phyloP scores from a whole-genome alignment of 2,329 filamentous ascomycete species.

The Botrytis galanthina region DNA sequence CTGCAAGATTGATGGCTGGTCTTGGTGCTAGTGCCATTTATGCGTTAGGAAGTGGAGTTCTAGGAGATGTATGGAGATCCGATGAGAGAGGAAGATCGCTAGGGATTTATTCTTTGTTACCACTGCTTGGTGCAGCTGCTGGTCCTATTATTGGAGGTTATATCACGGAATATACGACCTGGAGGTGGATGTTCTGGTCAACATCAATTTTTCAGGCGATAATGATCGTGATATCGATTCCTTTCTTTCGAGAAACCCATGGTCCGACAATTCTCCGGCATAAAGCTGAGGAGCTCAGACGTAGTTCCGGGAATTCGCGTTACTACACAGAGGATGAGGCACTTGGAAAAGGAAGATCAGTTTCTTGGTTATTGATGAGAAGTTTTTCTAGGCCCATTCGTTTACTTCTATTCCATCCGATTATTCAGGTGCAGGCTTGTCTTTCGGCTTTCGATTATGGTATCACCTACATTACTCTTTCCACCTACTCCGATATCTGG shows the following conservation, averaged over 20 bases:
- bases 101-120: conserved; percentile 37
- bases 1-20: conserved; percentile 47
- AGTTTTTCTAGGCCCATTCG: neutral
- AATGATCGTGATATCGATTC: conserved; percentile 43
- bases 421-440: neutral
- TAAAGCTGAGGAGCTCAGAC: neutral
- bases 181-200: conserved; percentile 55
- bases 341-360: conserved; percentile 30
- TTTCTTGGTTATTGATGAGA: conserved; percentile 27
- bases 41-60: conserved; percentile 44
- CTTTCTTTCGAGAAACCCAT: conserved; percentile 48
- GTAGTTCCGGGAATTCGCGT: neutral
- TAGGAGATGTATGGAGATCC: conserved; percentile 48
- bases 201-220: conserved; percentile 45
- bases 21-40: conserved; percentile 49
- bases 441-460: neutral
- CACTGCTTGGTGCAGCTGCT: conserved; percentile 36
- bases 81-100: conserved; percentile 47
- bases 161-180: conserved; percentile 46
- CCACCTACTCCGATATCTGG: neutral
- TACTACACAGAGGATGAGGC: conserved; percentile 33
- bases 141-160: conserved; percentile 53
- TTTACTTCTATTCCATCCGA: neutral
- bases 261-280: conserved; percentile 47
- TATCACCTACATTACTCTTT: neutral